Evolutionary conservation across 257 asterid genomes (phyloP).

Genomic region (Lithospermum erythrorhizon): DNA sequence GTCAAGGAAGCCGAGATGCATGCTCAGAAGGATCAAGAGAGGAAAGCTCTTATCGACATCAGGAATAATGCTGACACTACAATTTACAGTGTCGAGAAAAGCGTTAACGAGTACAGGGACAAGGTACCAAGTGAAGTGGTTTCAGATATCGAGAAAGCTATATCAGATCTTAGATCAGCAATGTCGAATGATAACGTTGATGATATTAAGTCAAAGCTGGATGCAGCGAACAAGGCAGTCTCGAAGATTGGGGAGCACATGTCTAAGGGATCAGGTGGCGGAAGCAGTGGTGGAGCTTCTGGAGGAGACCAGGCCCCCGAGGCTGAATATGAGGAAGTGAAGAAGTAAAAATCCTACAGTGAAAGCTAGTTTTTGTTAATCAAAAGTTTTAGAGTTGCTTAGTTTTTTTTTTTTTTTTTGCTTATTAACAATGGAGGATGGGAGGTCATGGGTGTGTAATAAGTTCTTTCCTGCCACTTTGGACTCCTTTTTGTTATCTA

Average conservation of each 20-base stretch:
- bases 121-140: constrained; percentile 11
- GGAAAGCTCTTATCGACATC: constrained; percentile 11
- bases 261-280: constrained; percentile 3
- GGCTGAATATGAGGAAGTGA: constrained; percentile 12
- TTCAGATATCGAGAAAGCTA: constrained; percentile 7
- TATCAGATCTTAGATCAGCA: constrained; percentile 9
- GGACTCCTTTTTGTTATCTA: background rate
- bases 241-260: constrained; percentile 14
- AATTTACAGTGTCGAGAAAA: constrained; percentile 7
- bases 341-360: constrained; percentile 1
- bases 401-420: background rate
- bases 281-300: background rate
- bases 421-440: background rate
- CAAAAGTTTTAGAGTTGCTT: background rate
- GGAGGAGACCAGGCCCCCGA: constrained; percentile 9
- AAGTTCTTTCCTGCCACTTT: background rate
- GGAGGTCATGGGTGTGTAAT: background rate
- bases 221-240: constrained; percentile 12
- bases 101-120: constrained; percentile 12
- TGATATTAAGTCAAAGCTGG: constrained; percentile 8
- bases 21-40: constrained; percentile 10
- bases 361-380: background rate
- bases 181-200: background rate
- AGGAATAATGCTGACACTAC: constrained; percentile 13
- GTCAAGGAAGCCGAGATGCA: constrained; percentile 13